Evolutionary conservation across 176 grass and related monocot species (phyloP).

Genomic region (Oropetium thomaeum): DNA sequence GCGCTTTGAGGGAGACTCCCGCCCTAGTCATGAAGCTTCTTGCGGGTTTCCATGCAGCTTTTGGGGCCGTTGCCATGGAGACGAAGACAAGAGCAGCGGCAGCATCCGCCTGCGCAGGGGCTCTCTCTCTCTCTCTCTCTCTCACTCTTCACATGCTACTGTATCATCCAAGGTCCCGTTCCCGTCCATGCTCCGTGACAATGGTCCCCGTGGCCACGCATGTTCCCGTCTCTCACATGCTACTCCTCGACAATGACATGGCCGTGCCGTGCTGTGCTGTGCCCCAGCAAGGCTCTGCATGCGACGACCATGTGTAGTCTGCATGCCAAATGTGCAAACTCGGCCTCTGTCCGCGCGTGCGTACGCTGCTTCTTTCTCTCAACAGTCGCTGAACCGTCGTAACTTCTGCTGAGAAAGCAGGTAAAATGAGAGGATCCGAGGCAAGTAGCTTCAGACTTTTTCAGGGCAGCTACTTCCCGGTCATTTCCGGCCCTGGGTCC

Average conservation of each 20-base stretch:
- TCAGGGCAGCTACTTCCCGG: slow-evolving; percentile 7
- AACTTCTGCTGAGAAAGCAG: neutral
- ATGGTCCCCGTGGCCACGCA: neutral
- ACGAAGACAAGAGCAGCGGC: neutral
- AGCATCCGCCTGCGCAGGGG: neutral
- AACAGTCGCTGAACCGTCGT: neutral
- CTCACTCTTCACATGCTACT: neutral
- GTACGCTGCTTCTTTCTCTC: neutral
- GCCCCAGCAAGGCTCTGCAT: neutral
- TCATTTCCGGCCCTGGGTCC: neutral
- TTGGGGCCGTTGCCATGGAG: slow-evolving; percentile 13
- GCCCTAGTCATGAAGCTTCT: neutral
- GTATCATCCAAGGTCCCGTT: too few species aligned
- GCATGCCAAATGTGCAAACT: neutral
- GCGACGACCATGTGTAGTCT: neutral
- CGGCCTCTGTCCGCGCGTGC: neutral
- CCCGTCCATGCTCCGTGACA: neutral
- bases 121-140: neutral
- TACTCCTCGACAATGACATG: too few species aligned
- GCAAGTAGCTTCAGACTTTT: neutral
- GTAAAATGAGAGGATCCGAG: slow-evolving; percentile 27
- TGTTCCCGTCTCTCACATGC: neutral
- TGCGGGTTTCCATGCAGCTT: slow-evolving; percentile 22
- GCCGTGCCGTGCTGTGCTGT: too few species aligned
- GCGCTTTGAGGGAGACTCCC: neutral